phyloP scores from a whole-genome alignment of 1,284 basidiomycete genomes.

The Trametes pubescens region DNA sequence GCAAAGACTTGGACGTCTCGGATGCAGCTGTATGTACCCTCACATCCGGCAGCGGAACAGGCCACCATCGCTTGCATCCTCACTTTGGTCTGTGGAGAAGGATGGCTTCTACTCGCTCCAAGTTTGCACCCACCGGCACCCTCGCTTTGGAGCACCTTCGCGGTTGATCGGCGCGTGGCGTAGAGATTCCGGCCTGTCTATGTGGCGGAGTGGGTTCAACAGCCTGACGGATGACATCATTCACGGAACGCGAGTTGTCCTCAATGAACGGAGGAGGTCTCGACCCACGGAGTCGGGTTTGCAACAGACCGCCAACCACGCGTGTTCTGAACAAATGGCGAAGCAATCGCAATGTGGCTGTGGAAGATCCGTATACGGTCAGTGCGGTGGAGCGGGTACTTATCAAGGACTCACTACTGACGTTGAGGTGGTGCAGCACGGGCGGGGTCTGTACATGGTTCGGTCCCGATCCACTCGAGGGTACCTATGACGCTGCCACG shows the following conservation, averaged over 20 bases:
- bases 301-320: neutral
- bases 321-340: neutral
- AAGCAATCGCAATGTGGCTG: constrained; percentile 9
- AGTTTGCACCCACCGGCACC: too few species aligned
- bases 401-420: constrained; percentile 5
- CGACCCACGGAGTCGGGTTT: neutral
- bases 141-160: too few species aligned
- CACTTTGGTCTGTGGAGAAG: too few species aligned
- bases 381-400: constrained; percentile 10
- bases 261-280: neutral
- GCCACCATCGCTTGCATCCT: too few species aligned
- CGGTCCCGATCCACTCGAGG: constrained; percentile 1
- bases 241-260: neutral
- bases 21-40: too few species aligned
- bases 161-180: too few species aligned
- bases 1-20: too few species aligned
- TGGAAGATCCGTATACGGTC: constrained; percentile 5
- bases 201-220: too few species aligned
- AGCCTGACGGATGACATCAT: constrained; percentile 1
- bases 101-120: too few species aligned
- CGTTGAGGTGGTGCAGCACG: constrained; percentile 20
- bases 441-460: neutral
- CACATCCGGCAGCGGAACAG: too few species aligned
- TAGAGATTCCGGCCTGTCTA: too few species aligned
- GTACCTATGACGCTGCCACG: constrained; percentile 22